Evolutionary conservation across 2,329 filamentous ascomycete genomes (phyloP).

Genomic region (Trichoderma sp.): DNA sequence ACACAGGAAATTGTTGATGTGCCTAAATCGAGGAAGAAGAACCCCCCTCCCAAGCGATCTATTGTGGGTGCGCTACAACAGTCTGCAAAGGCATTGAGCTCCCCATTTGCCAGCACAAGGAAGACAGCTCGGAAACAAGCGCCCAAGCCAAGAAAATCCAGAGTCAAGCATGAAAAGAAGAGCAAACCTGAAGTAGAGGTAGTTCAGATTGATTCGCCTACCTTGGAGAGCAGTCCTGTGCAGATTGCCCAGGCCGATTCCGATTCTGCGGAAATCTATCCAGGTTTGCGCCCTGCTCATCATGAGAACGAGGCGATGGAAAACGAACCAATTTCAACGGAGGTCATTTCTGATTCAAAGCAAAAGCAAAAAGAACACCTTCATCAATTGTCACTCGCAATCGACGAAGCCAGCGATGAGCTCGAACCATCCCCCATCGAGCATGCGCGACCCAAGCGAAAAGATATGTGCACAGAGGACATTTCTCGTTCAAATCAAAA

Average conservation of each 20-base stretch:
- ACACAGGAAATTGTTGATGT: constrained; percentile 37
- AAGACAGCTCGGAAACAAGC: neutral
- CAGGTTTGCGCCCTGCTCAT: neutral
- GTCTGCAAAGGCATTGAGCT: constrained; percentile 29
- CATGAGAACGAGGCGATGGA: neutral
- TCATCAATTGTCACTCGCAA: too few relatives aligned
- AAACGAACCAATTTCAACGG: neutral
- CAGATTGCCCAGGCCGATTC: neutral
- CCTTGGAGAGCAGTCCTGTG: neutral
- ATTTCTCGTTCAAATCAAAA: neutral
- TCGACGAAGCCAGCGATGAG: neutral
- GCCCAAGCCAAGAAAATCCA: neutral
- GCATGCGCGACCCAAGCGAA: neutral
- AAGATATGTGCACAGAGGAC: neutral
- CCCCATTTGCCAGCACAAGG: constrained; percentile 20
- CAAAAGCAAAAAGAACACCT: neutral
- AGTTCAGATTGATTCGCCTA: neutral
- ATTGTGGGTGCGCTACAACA: constrained; percentile 32
- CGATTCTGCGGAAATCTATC: neutral
- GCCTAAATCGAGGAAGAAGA: constrained; percentile 12
- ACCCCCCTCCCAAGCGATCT: neutral
- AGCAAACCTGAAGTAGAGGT: constrained; percentile 27
- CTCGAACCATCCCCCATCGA: neutral
- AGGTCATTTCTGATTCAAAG: neutral
- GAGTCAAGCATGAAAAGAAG: neutral